phyloP scores from a whole-genome alignment of 169 alveolate genomes.

The Babesia ovis region DNA sequence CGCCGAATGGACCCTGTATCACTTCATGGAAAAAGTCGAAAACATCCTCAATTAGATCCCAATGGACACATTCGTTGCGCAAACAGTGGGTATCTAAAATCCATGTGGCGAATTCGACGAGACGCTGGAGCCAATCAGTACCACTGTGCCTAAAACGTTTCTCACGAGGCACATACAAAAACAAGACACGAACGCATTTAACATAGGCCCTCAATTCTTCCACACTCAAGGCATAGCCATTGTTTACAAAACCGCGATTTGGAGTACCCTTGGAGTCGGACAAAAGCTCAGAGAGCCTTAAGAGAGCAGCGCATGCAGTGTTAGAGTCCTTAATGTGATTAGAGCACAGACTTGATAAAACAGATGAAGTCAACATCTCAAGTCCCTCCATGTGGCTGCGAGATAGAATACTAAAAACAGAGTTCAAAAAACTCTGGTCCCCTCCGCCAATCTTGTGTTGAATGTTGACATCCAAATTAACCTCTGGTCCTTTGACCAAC shows the following conservation, averaged over 20 bases:
- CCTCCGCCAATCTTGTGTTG: conserved; percentile 16
- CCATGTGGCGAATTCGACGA: conserved; percentile 38
- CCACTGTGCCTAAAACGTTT: conserved; percentile 35
- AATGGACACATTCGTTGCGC: conserved; percentile 30
- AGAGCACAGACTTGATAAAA: conserved; percentile 41
- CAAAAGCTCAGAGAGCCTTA: conserved; percentile 24
- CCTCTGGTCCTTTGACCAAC: neutral
- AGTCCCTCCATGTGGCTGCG: conserved; percentile 34
- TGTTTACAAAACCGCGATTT: conserved; percentile 6
- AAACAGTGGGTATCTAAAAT: conserved; percentile 31
- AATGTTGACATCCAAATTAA: conserved; percentile 22
- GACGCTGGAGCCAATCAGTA: conserved; percentile 39
- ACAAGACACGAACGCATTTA: conserved; percentile 16
- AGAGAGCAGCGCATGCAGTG: conserved; percentile 31
- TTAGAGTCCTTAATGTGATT: conserved; percentile 25
- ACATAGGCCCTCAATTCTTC: conserved; percentile 27
- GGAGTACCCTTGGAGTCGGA: conserved; percentile 12
- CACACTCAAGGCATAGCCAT: conserved; percentile 6
- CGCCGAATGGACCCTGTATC: conserved; percentile 50
- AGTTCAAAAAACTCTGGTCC: conserved; percentile 31
- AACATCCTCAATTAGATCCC: conserved; percentile 30
- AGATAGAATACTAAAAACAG: conserved; percentile 55
- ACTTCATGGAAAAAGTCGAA: conserved; percentile 46
- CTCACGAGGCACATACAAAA: conserved; percentile 32
- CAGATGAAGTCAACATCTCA: conserved; percentile 40